phyloP scores from a whole-genome alignment of 129 eudicot species.

The Flaveria bidentis region DNA sequence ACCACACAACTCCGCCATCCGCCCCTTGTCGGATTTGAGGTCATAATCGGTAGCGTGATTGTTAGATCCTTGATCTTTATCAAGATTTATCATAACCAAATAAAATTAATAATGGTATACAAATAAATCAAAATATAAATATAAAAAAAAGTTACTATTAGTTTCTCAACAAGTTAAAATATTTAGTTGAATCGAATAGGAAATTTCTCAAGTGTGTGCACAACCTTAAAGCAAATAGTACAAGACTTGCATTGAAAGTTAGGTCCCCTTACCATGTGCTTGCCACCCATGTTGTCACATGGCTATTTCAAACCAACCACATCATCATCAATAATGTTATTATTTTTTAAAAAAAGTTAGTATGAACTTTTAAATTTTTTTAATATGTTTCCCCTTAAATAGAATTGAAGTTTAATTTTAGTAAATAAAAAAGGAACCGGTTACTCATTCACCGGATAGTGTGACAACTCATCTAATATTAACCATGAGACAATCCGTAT shows the following conservation, averaged over 20 bases:
- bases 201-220: neutral
- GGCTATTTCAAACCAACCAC: conserved; percentile 27
- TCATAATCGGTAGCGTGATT: too few relatives aligned
- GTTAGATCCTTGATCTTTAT: too few relatives aligned
- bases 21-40: too few relatives aligned
- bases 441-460: too few relatives aligned
- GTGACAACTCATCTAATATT: neutral
- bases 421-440: neutral
- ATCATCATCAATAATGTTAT: neutral
- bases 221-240: neutral
- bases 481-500: too few relatives aligned
- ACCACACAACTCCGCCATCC: too few relatives aligned
- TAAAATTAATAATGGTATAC: neutral
- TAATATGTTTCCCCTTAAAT: neutral
- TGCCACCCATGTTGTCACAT: conserved; percentile 36
- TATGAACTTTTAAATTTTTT: too few relatives aligned
- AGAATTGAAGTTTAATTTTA: neutral
- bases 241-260: conserved; percentile 14
- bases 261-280: conserved; percentile 31
- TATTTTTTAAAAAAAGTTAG: neutral
- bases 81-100: too few relatives aligned
- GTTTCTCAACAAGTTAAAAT: neutral
- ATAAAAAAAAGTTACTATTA: neutral
- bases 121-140: neutral
- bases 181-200: neutral